A percentile compares a stretch with the other conserved stretches of the same genome.
Conservation (phyloP, 2,329 filamentous ascomycete species). For the Arachnomyces sp. region DNA sequence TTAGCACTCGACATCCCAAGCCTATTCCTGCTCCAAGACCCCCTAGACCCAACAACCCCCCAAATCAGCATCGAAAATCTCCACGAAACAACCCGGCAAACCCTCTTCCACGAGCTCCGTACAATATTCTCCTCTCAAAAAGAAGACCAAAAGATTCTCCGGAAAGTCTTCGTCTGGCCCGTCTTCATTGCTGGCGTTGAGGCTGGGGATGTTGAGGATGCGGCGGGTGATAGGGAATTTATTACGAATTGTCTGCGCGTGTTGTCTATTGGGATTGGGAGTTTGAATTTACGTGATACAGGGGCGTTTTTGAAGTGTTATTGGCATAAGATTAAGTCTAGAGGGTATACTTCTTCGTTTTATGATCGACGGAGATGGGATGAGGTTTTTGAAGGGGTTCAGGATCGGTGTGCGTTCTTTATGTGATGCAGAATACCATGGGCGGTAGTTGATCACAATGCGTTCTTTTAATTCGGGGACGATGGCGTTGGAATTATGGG, state of each 20-base stretch:
- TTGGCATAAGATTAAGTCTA: constrained; percentile 2
- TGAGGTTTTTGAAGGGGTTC: constrained; percentile 9
- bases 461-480: not conserved
- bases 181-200: constrained; percentile 13
- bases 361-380: constrained; percentile 8
- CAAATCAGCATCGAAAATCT: constrained; percentile 7
- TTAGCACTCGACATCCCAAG: constrained; percentile 9
- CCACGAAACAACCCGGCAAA: constrained; percentile 9
- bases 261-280: constrained; percentile 10
- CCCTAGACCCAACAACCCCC: not conserved
- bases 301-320: constrained; percentile 6
- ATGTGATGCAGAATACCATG: not conserved
- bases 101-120: constrained; percentile 7
- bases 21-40: constrained; percentile 5
- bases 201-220: constrained; percentile 7
- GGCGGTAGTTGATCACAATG: not conserved
- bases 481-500: not conserved
- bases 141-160: not conserved
- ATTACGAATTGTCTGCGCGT: constrained; percentile 3
- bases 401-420: constrained; percentile 8
- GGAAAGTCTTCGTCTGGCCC: constrained; percentile 12
- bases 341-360: not conserved
- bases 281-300: constrained; percentile 8
- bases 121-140: constrained; percentile 3
- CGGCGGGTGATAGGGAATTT: constrained; percentile 1